A percentile compares a stretch with the other conserved stretches of the same genome.
Conservation (phyloP, 805 yeast genomes). For the Candida silvicultrix region DNA sequence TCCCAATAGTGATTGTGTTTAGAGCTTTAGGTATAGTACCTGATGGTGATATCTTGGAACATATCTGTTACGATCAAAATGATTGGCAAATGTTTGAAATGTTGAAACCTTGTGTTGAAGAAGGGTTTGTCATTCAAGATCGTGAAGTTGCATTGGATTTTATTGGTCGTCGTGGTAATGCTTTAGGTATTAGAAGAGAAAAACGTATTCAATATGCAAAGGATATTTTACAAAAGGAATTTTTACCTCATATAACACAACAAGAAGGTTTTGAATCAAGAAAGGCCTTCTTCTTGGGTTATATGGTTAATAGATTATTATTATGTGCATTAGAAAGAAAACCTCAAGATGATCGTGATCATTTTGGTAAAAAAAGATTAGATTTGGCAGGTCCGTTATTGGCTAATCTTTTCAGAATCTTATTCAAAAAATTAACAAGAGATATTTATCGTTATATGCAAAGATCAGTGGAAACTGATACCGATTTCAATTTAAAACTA, state of each 20-base stretch:
- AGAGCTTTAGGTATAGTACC: slow-evolving; percentile 98
- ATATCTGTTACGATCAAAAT: slow-evolving; percentile 93
- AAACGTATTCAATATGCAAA: slow-evolving; percentile 98
- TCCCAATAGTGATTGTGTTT: slow-evolving; percentile 94
- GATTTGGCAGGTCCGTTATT: slow-evolving; percentile 98
- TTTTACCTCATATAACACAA: slow-evolving; percentile 95
- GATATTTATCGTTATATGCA: slow-evolving; percentile 98
- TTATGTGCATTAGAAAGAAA: slow-evolving; percentile 95
- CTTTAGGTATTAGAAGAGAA: slow-evolving; percentile 92
- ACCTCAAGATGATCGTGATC: slow-evolving; percentile 99
- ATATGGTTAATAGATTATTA: slow-evolving; percentile 92
- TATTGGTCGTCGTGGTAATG: slow-evolving; percentile 98
- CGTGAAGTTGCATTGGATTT: slow-evolving; percentile 96
- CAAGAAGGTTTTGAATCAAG: slow-evolving; percentile 95
- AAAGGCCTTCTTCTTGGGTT: slow-evolving; percentile 95
- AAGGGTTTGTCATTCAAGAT: slow-evolving; percentile 97
- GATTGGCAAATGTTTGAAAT: slow-evolving; percentile 99
- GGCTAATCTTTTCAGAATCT: slow-evolving; percentile 90
- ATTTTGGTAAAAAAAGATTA: slow-evolving; percentile 96
- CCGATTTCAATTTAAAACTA: slow-evolving; percentile 91
- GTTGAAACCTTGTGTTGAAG: slow-evolving; percentile 98
- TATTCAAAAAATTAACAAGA: slow-evolving; percentile 90
- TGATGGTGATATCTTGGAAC: slow-evolving; percentile 97
- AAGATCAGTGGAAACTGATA: slow-evolving; percentile 96
- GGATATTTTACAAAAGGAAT: slow-evolving; percentile 93